Percentiles rank a stretch among this genome's conserved stretches.
Conservation (phyloP, 352 stramenopile species). For the Phytophthora cryptogea region DNA sequence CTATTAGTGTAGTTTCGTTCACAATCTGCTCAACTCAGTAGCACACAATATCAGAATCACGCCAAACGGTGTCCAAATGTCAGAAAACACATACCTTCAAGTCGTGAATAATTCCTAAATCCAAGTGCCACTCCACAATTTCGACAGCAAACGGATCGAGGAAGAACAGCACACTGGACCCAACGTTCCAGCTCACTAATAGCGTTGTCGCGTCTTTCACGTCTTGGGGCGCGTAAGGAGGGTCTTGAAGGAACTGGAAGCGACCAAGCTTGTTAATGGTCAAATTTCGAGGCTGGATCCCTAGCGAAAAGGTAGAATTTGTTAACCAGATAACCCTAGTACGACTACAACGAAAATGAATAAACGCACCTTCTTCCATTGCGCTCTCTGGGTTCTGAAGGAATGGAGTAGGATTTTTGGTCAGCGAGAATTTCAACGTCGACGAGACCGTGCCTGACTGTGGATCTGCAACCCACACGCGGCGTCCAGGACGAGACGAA, state of each 20-base stretch:
- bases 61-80: background rate
- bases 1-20: slow-evolving; percentile 66
- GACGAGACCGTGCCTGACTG: slow-evolving; percentile 78
- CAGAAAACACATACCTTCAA: slow-evolving; percentile 56
- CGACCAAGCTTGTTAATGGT: slow-evolving; percentile 80
- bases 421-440: slow-evolving; percentile 84
- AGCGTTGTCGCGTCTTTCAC: slow-evolving; percentile 49
- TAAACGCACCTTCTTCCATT: slow-evolving; percentile 57
- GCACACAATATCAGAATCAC: background rate
- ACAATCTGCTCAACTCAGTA: slow-evolving; percentile 47
- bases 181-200: slow-evolving; percentile 83
- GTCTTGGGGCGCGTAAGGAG: slow-evolving; percentile 50
- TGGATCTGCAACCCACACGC: slow-evolving; percentile 83
- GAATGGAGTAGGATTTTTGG: slow-evolving; percentile 67
- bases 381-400: slow-evolving; percentile 55
- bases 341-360: background rate
- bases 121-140: slow-evolving; percentile 88
- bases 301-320: slow-evolving; percentile 11
- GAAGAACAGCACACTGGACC: slow-evolving; percentile 83
- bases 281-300: slow-evolving; percentile 70
- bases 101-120: slow-evolving; percentile 85
- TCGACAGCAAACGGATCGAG: slow-evolving; percentile 81
- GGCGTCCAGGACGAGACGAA: slow-evolving; percentile 76
- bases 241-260: slow-evolving; percentile 76
- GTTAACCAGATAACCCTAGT: background rate